Base-by-base conservation (phyloP, 306 rosid genomes). In the Senna tora region DNA sequence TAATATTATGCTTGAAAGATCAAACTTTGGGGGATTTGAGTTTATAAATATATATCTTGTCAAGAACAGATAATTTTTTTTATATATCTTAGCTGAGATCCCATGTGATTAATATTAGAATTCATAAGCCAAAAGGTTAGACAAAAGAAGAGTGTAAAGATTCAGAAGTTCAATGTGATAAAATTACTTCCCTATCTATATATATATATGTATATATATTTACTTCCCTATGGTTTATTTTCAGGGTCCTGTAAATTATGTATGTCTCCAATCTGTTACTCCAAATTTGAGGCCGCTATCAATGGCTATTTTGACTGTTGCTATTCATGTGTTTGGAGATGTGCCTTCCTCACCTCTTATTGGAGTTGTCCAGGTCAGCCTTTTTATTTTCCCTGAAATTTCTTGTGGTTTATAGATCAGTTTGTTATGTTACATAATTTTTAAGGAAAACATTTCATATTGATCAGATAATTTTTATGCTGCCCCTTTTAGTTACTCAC, bases 291-390 rank as follows among this genome's bases (percentile, higher is more conserved):
- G 98, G 84, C 98, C 98, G 0, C 75, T 94, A 38, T 83, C 98
- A 8, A 94, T 94, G 97, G 98, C 98, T 46, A 77, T 89, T 11
- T 91, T 94, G 14, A 89, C 94, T 4, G 96, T 94, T 69, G 80
- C 96, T 54, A 94, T 91, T 71, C 98, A 94, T 84, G 19, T 94
- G 69, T 84, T 94, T 12, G 98, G 98, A 42, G 98, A 94, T 61
- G 97, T 94, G 38, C 98, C 96, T 65, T 91, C 98, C 41, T 69
- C 97, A 12, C 98, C 97, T 69, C 88, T 94, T 53, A 91, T 94
- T 70, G 98, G 98, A 73, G 74, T 82, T 71, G 42, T 94, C 49
- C 88, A 90, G 97, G 98, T 93, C 72, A 66, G 82, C 60, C 54
- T 59, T 74, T 61, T 38, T 45, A 17, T 66, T 15, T 30, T 67